Conservation (phyloP, 441 rosid genomes). For the Biscutella laevigata region DNA sequence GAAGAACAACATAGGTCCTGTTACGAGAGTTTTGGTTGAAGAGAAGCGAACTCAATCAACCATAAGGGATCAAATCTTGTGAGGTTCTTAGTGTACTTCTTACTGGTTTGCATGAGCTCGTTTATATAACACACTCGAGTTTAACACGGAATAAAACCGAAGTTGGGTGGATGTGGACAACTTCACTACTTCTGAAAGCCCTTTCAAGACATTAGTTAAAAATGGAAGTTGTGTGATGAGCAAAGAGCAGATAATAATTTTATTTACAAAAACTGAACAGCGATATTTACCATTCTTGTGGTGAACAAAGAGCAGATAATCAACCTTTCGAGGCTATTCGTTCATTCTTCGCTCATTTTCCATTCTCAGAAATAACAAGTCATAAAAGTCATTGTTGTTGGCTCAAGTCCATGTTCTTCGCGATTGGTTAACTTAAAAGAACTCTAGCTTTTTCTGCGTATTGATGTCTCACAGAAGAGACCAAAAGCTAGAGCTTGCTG, state of each 20-base stretch:
- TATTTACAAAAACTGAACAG: too few species aligned
- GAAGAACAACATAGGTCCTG: too few species aligned
- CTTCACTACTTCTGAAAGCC: conserved; percentile 78
- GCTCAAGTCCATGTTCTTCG: conserved; percentile 81
- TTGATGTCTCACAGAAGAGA: conserved; percentile 78
- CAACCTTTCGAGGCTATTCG: not conserved
- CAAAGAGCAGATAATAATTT: not conserved
- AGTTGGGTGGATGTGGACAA: conserved; percentile 79
- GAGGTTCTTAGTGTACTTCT: conserved; percentile 69
- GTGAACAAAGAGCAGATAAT: too few species aligned
- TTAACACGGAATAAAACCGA: conserved; percentile 65
- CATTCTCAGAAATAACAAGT: not conserved
- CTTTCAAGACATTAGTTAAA: conserved; percentile 34
- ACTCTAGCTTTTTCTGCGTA: conserved; percentile 94
- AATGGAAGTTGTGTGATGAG: not conserved
- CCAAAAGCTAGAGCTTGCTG: conserved; percentile 92
- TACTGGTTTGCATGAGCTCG: conserved; percentile 72
- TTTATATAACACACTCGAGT: conserved; percentile 70
- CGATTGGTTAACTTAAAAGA: conserved; percentile 82
- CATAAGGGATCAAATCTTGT: conserved; percentile 72
- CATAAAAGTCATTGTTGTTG: not conserved
- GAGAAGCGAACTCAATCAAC: conserved; percentile 85
- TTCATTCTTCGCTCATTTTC: not conserved
- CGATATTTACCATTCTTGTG: too few species aligned
- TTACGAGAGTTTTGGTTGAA: too few species aligned